A percentile compares a stretch with the other conserved stretches of the same genome.
These are phyloP conservation scores for Fusarium chuoi DNA, from an alignment of 2,329 filamentous ascomycete species.

Conservation along the genomic window DNA sequence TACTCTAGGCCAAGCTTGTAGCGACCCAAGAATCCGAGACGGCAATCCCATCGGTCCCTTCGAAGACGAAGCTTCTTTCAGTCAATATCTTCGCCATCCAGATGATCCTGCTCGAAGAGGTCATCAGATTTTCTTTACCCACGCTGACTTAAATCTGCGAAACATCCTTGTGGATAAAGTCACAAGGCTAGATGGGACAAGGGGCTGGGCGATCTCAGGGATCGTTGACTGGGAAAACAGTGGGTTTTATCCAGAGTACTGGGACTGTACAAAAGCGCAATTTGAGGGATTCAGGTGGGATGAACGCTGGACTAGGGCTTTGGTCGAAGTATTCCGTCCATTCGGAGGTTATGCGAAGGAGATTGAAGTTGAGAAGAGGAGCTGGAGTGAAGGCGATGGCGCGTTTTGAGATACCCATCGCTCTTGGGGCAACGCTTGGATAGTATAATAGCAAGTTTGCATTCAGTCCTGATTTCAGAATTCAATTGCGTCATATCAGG, in stretches of 20 bases:
- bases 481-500: too few relatives aligned
- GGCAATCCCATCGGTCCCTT: constrained; percentile 43
- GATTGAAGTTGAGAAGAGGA: background rate
- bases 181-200: constrained; percentile 28
- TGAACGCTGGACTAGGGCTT: background rate
- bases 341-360: background rate
- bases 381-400: constrained; percentile 1
- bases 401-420: background rate
- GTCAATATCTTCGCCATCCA: constrained; percentile 42
- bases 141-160: constrained; percentile 47
- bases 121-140: constrained; percentile 53
- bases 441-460: too few relatives aligned
- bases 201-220: constrained; percentile 41
- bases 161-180: constrained; percentile 44
- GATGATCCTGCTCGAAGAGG: constrained; percentile 44
- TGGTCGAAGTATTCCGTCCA: background rate
- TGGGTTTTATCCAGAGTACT: constrained; percentile 41
- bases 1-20: constrained; percentile 41
- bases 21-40: constrained; percentile 44
- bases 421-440: too few relatives aligned
- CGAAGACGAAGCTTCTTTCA: constrained; percentile 47
- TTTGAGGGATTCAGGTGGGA: background rate
- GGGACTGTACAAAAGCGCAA: constrained; percentile 38
- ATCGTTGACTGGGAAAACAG: constrained; percentile 44
- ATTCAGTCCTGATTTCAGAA: too few relatives aligned